Evolutionary conservation across 495 filamentous ascomycete genomes (phyloP), one percentile per base, ranked within the genome.

Genomic region (Lasiosphaeria hispida): DNA sequence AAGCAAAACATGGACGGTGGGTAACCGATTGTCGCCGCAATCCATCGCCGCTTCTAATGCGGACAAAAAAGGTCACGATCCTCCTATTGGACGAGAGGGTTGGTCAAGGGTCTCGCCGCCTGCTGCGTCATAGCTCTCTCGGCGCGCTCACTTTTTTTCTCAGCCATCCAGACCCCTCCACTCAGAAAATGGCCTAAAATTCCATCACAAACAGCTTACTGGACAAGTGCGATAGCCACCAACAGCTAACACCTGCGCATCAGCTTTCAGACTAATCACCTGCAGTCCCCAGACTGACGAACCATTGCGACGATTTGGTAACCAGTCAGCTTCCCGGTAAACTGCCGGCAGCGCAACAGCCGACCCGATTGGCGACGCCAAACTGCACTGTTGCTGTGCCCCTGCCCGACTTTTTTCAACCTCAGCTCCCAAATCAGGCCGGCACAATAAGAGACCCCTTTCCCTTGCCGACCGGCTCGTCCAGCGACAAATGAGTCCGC

Each of bases 41-140:
- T 30, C 38, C 45, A 23, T 35, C 48, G 13, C 2, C 11, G 41
- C 23, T 33, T 55, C 47, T 47, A 38, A 43, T 54, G 53, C 63
- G 63, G 63, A 68, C 63, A 68, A 66, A 60, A 54, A 14, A 50
- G 42, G 34, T 52, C 60, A 5, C 58, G 53, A 58, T 60, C 56
- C 36, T 37, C 57, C 40, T 18, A 41, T 13, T 15, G 11, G 39
- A 41, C 39, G 44, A 49, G 33, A 10, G 40, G 43, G 23, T 38
- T 55, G 44, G 33, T 15, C 36, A 8, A 35, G 30, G 36, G 54
- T 49, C 36, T 18, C 23, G 52, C 42, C 13, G 39, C 19, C 47
- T 53, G 57, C 66, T 64, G 66, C 62, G 64, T 69, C 66, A 69
- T 67, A 59, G 58, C 62, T 60, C 44, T 58, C 44, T 44, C 23